Evolutionary conservation across 2,329 filamentous ascomycete species (phyloP), one percentile per base, ranked within the genome.

Genomic region (Cercospora canescens): DNA sequence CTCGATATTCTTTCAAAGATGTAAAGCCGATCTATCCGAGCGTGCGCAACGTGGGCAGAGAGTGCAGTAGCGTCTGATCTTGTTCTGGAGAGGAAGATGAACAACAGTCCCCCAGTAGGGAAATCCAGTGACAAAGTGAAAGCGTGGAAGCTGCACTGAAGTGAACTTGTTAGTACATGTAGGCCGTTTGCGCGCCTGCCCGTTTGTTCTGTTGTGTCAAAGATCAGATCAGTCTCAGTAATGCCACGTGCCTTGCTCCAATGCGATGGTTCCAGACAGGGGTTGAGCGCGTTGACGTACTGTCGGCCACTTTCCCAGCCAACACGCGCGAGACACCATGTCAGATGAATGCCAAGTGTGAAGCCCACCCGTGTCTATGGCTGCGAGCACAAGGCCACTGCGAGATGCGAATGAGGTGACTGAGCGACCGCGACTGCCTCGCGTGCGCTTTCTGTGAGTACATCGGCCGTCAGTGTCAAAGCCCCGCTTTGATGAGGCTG

Each of bases 201-300:
- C 59, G 41, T 54, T 56, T 39, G 34, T 56, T 62, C 34, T 18
- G 39, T 60, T 48, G 21, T 55, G 18, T 61, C 45, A 48, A 26
- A 52, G 39, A 14, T 58, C 32, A 41, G 41, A 58, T 37, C 62
- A 63, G 54, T 63, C 54, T 63, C 62, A 63, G 62, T 55, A 50
- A 37, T 50, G 39, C 62, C 62, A 63, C 62, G 54, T 63, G 62
- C 55, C 35, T 9, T 41, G 45, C 16, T 30, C 39, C 54, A 45
- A 37, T 55, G 32, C 54, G 28, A 45, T 24, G 54, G 54, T 35
- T n/a, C 62, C 37, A 52, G 26, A 39, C 62, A 58, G 39, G 62
- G 62, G 39, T 63, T 24, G 18, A 52, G 21, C n/a, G 37, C 37
- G 52, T 63, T 63, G 60, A 62, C 60, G 60, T 62, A 56, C 45